Conservation (phyloP, 2,329 filamentous ascomycete species). For the Escovopsis sp. region DNA sequence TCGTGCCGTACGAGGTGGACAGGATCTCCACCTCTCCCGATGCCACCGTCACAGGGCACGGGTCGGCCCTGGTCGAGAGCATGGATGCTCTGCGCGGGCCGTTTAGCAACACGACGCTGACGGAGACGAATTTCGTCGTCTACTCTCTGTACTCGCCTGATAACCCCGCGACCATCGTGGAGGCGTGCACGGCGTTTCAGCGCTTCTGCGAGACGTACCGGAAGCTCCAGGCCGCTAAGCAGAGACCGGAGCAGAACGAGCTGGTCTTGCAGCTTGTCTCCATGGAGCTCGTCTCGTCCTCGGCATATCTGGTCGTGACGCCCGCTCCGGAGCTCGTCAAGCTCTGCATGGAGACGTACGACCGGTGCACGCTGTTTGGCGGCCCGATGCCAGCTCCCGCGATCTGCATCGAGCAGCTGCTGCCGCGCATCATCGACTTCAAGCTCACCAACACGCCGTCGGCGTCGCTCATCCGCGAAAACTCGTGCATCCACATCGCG, state of each 20-base stretch:
- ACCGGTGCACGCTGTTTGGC: constrained; percentile 48
- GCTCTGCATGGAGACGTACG: constrained; percentile 62
- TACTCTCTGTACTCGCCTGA: constrained; percentile 61
- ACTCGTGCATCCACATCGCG: constrained; percentile 65
- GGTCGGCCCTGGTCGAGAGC: constrained; percentile 31
- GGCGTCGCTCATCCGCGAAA: constrained; percentile 59
- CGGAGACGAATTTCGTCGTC: constrained; percentile 51
- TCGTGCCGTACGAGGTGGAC: constrained; percentile 35
- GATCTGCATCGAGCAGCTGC: constrained; percentile 53
- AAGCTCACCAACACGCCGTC: constrained; percentile 53
- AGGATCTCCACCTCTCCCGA: constrained; percentile 26
- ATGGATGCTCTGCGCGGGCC: constrained; percentile 33
- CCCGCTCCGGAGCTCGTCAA: constrained; percentile 42
- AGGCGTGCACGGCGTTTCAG: constrained; percentile 61
- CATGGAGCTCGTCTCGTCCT: constrained; percentile 48
- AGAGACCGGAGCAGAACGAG: constrained; percentile 37
- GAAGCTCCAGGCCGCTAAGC: constrained; percentile 26
- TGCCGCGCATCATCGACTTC: constrained; percentile 62
- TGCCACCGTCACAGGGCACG: constrained; percentile 24
- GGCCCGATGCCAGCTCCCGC: constrained; percentile 49
- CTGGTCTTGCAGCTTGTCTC: constrained; percentile 67
- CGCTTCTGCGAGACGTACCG: constrained; percentile 47
- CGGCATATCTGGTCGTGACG: constrained; percentile 46
- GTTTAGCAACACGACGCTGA: constrained; percentile 25
- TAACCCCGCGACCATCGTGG: constrained; percentile 44